Evolutionary conservation across 768 basidiomycete species (phyloP), one percentile per base, ranked within the genome.

Genomic region (Leccinum barrowsii): DNA sequence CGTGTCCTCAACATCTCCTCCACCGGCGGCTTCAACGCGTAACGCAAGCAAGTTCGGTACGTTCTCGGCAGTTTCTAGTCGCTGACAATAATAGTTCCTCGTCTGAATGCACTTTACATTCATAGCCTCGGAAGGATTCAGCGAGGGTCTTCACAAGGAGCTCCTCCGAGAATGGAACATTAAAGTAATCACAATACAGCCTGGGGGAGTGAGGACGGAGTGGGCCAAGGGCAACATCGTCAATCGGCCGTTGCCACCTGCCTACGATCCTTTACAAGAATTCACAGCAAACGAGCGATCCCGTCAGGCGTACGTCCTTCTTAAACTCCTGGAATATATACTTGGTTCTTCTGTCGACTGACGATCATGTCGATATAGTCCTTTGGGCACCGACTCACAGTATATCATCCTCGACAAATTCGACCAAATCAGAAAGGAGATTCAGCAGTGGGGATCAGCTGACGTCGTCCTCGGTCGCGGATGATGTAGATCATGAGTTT

Each of bases 81-180:
- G 19, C 10, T 3, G 12, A 34, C 34, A 34, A 34, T 34, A 34
- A 4, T 2, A 24, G 5, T 10, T 10, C 15, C 4, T 4, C 1
- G 7, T 34, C 46, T 50, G 10, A 59, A 7, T 3, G 8, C 17
- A 8, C 2, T 40, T 28, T 12, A 35, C 32, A 71, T 40, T 32
- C 12, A 35, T 19, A 70, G 70, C 69, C 0, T 59, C 69, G 35
- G 70, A 71, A 40, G 67, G 70, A 6, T 70, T 70, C 32, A 57
- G 65, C 10, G 70, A 70, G 42, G 55, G n/a, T 3, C 59, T 70
- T 2, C 53, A 69, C 11, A 62, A 62, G 47, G 69, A 70, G 30
- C 66, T 70, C 1, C 46, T 5, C 10, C 51, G 63, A 1, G 64
- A 69, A 21, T 70, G 69, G 69, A 70, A 70, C 35, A 71, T 70